Base-by-base conservation (phyloP, 768 basidiomycete species). In the Collybiopsis luxurians region DNA sequence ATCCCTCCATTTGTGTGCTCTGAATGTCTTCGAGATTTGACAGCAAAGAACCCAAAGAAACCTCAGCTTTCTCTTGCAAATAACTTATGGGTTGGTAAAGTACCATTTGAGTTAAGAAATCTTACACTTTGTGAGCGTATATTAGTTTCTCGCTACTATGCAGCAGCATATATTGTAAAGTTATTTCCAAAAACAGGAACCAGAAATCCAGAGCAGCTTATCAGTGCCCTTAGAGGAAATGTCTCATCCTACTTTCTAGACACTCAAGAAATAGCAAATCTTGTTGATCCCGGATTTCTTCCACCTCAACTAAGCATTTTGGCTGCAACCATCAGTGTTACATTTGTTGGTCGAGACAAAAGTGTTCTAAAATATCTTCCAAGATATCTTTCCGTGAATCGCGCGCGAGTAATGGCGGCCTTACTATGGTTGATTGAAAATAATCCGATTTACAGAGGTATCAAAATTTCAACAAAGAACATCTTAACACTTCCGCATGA, bases 401-500 rank as follows among this genome's bases (percentile, higher is more conserved):
- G 74, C 1, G 4, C 59, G 0, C 34, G 31, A 0, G 74, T 80
- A 0, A 34, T 12, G 2, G 54, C 59, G 0, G 75, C 74, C 1
- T 52, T 79, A 1, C 1, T 0, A 1, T 78, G 76, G 75, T 54
- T 77, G 39, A 76, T 74, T 52, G 50, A 24, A 1, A 61, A 77
- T 55, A 78, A 79, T 57, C 54, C 61, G 0, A 54, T 60, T 31
- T 74, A 71, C 56, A 63, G 57, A 0, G 43, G 70, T 34, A 66
- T 75, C 15, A 53, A 63, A 1, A 69, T 77, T 2, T 45, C 55
- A 42, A 36, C 28, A 0, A 49, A 45, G 3, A 53, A 57, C 0
- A 38, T 77, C 4, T 11, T 9, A 10, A 15, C 23, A 4, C 60
- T 76, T 6, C 73, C 71, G 1, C 66, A 68, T 15, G 69, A 74